Evolutionary conservation across 2,329 filamentous ascomycete species (phyloP), one percentile per base, ranked within the genome.

Genomic region (Leptographium galeiforme): DNA sequence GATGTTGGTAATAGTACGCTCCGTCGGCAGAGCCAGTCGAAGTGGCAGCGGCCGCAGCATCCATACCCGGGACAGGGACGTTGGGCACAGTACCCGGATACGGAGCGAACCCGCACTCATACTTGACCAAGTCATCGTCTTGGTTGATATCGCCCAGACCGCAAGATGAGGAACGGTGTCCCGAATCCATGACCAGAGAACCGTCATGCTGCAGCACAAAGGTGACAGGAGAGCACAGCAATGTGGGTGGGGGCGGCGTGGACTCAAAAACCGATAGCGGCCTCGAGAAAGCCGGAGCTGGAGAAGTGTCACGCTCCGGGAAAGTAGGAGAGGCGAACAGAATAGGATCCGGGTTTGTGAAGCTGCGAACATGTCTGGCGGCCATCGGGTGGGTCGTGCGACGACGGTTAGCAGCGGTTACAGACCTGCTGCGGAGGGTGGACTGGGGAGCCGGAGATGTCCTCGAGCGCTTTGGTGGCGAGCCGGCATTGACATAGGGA

Each of bases 61-160:
- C 11, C 30, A 53, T 44, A 25, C 10, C 13, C 14, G 46, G n/a
- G 2, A 48, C 8, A 33, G 40, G 13, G 16, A 7, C 40, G 33
- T 10, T 68, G 10, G 59, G 56, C 66, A 89, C 48, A n/a, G 57
- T 76, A 61, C 86, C 83, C 55, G 85, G 84, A 69, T 93, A 95
- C 48, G 86, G 87, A n/a, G 89, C 85, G 70, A 88, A 94, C 56
- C 84, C 85, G 68, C 83, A 91, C 59, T 82, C 82, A 61, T 77
- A 58, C 45, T 59, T 54, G 43, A 12, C 81, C 53, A 88, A 39
- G 79, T 74, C 48, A 51, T 14, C 41, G 18, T 46, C 38, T 8
- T 45, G 46, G 55, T 7, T 34, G 30, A 73, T 71, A 58, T 79
- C 78, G 59, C 90, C 85, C 47, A 90, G 73, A 8, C 33, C 81